Base-by-base conservation (phyloP, 768 basidiomycete genomes). In the Naganishia onofrii region DNA sequence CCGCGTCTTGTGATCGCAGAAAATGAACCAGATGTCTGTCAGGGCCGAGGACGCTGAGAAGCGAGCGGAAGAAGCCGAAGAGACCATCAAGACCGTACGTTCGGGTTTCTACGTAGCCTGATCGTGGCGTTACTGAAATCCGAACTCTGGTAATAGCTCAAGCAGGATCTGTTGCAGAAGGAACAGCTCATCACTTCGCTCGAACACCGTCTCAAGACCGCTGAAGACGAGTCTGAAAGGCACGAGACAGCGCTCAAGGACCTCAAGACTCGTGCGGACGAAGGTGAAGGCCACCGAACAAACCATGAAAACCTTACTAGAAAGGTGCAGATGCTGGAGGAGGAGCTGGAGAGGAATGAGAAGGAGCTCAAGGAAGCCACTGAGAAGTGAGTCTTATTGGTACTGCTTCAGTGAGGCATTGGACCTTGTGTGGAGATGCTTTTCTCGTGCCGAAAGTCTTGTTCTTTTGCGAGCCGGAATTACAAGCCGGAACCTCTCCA, bases 361-460 rank as follows among this genome's bases (percentile, higher is more conserved):
- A 94, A 93, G 87, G 93, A 92, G 78, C 84, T 92, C 73, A 95
- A 95, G 83, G 95, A 98, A 77, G 94, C 92, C 0, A 89, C 90
- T 34, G 96, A 97, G 83, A 95, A 93, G 95, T 96, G 79, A 77
- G 91, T 87, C n/a, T 42, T 31, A 31, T 44, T 42, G 31, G 29
- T 55, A 19, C 46, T n/a, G 23, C 29, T 64, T 3, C 26, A 31
- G 57, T 6, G n/a, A 8, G 23, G 31, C 1, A n/a, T 28, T 21
- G 28, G 15, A 19, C 48, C 32, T 4, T 15, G 38, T 63, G 28
- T n/a, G 44, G 21, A 21, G 44, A 46, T 17, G 21, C 4, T 17
- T 6, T 46, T 46, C 21, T 12, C 12, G n/a, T 51, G n/a, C 48
- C 1, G 21, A 51, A 26, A 3, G 23, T 21, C 12, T 51, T 6